Conservation (phyloP, 108 stramenopile species). For the Nitzschia sp. region DNA sequence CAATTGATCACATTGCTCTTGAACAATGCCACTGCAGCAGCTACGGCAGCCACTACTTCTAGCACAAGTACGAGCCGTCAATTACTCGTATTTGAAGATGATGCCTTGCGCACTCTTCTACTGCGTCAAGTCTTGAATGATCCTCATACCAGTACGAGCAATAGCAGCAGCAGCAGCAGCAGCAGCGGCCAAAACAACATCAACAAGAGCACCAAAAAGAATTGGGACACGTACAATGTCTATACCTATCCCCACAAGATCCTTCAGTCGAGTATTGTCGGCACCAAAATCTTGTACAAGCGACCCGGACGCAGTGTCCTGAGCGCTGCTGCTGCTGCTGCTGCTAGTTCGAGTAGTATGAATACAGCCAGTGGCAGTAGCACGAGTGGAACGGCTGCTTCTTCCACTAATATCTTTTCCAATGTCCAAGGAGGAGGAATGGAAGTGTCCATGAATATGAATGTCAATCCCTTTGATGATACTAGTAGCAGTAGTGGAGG, state of each 20-base stretch:
- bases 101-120: conserved; percentile 44
- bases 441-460: neutral
- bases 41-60: neutral
- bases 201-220: conserved; percentile 29
- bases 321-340: neutral
- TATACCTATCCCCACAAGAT: conserved; percentile 40
- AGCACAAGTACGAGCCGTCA: conserved; percentile 27
- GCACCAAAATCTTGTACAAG: conserved; percentile 36
- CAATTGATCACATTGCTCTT: conserved; percentile 35
- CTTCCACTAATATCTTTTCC: too few species aligned
- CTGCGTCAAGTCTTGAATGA: conserved; percentile 55
- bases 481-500: neutral
- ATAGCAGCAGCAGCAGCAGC: neutral
- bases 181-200: too few species aligned
- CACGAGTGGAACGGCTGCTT: too few species aligned
- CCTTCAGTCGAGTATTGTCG: conserved; percentile 30
- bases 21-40: conserved; percentile 5
- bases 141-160: conserved; percentile 37
- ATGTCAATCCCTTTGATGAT: neutral
- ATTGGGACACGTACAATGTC: conserved; percentile 35
- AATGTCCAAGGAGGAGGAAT: neutral
- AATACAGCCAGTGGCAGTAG: neutral
- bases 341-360: neutral
- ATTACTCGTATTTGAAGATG: conserved; percentile 52
- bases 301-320: neutral